Evolutionary conservation across 768 basidiomycete species (phyloP).

Genomic region (Lyophyllum shimeji): DNA sequence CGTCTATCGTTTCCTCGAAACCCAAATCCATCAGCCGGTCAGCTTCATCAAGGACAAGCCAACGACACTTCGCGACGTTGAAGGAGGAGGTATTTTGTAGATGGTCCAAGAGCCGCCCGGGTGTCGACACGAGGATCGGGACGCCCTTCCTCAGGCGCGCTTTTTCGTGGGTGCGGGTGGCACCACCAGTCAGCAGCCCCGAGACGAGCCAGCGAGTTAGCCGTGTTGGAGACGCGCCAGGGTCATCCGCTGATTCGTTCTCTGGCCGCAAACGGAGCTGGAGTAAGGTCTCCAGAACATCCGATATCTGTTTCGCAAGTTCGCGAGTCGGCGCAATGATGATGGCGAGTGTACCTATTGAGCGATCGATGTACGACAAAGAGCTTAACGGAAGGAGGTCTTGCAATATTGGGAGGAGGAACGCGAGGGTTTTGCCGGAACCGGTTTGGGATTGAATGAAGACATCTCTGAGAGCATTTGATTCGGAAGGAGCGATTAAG

Average conservation of each 20-base stretch:
- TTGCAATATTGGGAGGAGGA: constrained; percentile 92
- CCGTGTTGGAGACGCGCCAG: constrained; percentile 38
- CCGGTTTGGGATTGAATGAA: constrained; percentile 98
- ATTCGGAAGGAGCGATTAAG: constrained; percentile 32
- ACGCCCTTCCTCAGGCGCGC: constrained; percentile 91
- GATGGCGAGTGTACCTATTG: constrained; percentile 91
- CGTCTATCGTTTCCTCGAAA: constrained; percentile 93
- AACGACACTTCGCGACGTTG: constrained; percentile 89
- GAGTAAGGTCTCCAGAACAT: constrained; percentile 85
- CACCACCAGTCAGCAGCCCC: constrained; percentile 91
- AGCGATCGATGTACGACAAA: constrained; percentile 91
- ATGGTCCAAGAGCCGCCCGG: constrained; percentile 93
- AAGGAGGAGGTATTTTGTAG: constrained; percentile 94
- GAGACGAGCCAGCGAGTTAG: constrained; percentile 93
- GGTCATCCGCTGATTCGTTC: constrained; percentile 50
- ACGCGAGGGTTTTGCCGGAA: constrained; percentile 93
- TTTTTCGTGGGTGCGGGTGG: constrained; percentile 93
- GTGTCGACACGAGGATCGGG: constrained; percentile 94
- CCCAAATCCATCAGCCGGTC: constrained; percentile 98
- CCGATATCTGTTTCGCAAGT: constrained; percentile 94
- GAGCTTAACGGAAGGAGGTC: constrained; percentile 89
- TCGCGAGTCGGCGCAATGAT: constrained; percentile 96
- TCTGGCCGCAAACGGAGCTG: constrained; percentile 68
- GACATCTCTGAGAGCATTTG: constrained; percentile 58
- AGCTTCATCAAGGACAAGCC: constrained; percentile 96